phyloP scores from a whole-genome alignment of 208 protist species.

The Wallacemonas sp. region DNA sequence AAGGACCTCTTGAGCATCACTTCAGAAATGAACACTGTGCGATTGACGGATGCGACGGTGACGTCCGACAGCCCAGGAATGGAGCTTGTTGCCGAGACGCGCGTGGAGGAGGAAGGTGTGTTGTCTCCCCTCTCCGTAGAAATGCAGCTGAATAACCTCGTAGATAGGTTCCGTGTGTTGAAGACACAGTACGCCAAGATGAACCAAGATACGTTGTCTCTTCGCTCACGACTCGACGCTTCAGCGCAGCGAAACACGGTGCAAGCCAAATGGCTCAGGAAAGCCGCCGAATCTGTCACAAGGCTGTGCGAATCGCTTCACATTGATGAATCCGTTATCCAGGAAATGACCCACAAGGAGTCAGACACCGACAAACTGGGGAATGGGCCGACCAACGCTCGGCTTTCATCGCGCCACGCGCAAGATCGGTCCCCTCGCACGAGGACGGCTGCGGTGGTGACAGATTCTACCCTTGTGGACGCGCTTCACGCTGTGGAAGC shows the following conservation, averaged over 20 bases:
- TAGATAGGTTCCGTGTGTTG: constrained; percentile 54
- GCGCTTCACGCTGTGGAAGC: constrained; percentile 42
- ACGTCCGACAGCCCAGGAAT: not conserved
- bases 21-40: not conserved
- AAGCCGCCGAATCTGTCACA: constrained; percentile 19
- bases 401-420: constrained; percentile 14
- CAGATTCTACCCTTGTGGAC: constrained; percentile 56
- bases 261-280: constrained; percentile 28
- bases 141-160: constrained; percentile 40
- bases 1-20: constrained; percentile 5
- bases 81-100: not conserved
- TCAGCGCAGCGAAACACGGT: constrained; percentile 35
- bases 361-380: constrained; percentile 11
- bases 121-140: not conserved
- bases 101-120: not conserved
- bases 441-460: constrained; percentile 20
- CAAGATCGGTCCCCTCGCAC: constrained; percentile 12
- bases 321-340: constrained; percentile 17
- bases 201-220: constrained; percentile 29
- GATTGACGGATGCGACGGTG: not conserved
- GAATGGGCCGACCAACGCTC: not conserved
- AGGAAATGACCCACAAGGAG: constrained; percentile 19
- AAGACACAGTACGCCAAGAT: constrained; percentile 43
- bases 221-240: constrained; percentile 48
- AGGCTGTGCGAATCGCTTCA: constrained; percentile 8